Evolutionary conservation across 768 basidiomycete genomes (phyloP), one percentile per base, ranked within the genome.

Genomic region (Pleurotus giganteus): DNA sequence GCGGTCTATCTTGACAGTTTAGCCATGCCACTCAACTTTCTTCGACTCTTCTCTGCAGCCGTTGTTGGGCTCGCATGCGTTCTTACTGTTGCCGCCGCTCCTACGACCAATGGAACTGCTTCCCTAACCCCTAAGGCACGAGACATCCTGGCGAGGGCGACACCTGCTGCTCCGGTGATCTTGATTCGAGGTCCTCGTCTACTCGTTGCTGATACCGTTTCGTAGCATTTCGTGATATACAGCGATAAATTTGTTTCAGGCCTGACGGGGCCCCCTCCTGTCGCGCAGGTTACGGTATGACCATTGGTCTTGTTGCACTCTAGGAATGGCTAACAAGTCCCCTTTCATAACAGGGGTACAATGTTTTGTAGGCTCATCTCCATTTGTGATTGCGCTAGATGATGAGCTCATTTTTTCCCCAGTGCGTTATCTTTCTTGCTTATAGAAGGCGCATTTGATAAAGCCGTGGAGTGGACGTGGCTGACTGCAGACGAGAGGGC

Each of bases 361-460:
- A 84, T 60, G 79, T 84, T 46, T 84, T 82, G 82, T 80, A n/a
- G n/a, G 60, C 66, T 75, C 63, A 23, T 53, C 54, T 55, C 28
- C 46, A 42, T 42, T 34, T 36, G 24, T 44, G 21, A 45, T 56
- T 55, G 26, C 13, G 15, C 46, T 21, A 53, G 27, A 21, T 44
- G 13, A 42, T 44, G 31, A 44, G 8, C 45, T 55, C n/a, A 59
- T 41, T 53, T 32, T 29, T 43, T 26, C n/a, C 4, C 44, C 55
- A 77, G 75, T 66, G 68, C 71, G 19, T 73, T 78, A 29, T 80
- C 82, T 4, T 86, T 85, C 72, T 72, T 84, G 46, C 74, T 85
- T 4, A 56, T 71, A 11, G 77, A 72, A 57, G 84, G 84, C 21
- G 73, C 84, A 19, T 82, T 71, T 65, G 84, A 86, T 62, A 82